Conservation (phyloP, 306 rosid genomes). For the Elaeagnus macrophylla region DNA sequence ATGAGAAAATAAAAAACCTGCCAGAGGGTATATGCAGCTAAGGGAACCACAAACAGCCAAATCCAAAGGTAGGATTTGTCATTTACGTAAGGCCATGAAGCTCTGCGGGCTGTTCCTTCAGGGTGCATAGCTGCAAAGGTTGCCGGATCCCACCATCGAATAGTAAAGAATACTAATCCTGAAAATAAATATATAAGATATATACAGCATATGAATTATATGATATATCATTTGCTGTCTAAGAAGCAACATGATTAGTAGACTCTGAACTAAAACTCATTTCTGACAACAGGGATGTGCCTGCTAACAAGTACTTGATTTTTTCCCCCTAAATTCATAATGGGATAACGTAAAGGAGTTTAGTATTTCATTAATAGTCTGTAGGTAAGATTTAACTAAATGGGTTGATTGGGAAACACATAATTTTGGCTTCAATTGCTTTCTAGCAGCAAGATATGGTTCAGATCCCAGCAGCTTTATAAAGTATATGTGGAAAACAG, state of each 20-base stretch:
- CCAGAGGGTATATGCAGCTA: constrained; percentile 75
- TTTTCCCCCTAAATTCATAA: too few relatives aligned
- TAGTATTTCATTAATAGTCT: too few relatives aligned
- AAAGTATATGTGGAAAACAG: too few relatives aligned
- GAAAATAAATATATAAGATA: constrained; percentile 10
- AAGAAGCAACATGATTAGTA: neutral
- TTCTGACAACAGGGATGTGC: too few relatives aligned
- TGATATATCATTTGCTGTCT: neutral
- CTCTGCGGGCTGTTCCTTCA: constrained; percentile 46
- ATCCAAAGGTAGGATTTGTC: constrained; percentile 59
- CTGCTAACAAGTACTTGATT: too few relatives aligned
- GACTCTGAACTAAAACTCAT: too few relatives aligned
- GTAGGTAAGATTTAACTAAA: too few relatives aligned
- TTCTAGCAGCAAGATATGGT: too few relatives aligned
- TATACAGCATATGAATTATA: neutral
- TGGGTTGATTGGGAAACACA: too few relatives aligned
- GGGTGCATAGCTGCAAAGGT: constrained; percentile 80
- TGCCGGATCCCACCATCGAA: constrained; percentile 87
- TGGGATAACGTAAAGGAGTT: too few relatives aligned
- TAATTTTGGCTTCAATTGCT: too few relatives aligned
- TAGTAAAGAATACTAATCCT: constrained; percentile 90
- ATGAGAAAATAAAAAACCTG: constrained; percentile 78
- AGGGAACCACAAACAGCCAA: constrained; percentile 78
- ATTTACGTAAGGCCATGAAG: constrained; percentile 84
- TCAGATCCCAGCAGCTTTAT: too few relatives aligned